These are phyloP conservation scores for Moesziomyces aphidis DNA, from an alignment of 1,284 basidiomycete species.

Conservation along the genomic window DNA sequence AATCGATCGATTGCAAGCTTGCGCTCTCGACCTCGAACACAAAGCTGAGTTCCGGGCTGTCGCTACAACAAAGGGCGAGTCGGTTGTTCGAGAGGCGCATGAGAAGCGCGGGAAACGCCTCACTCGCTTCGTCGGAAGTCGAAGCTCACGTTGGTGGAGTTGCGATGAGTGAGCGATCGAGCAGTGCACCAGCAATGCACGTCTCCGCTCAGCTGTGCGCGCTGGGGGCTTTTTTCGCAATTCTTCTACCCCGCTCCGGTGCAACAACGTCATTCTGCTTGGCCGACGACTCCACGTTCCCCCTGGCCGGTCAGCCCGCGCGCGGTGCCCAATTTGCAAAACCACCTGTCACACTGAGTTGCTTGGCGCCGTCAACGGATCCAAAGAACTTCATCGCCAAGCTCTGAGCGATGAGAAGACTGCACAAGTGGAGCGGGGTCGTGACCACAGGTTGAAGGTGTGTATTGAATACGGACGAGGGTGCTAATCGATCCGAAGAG, in stretches of 20 bases:
- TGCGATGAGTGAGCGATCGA: constrained; percentile 12
- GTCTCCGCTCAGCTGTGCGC: not conserved
- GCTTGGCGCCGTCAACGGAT: too few species aligned
- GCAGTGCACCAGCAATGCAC: not conserved
- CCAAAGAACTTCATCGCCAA: too few species aligned
- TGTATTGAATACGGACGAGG: too few species aligned
- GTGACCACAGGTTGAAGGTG: too few species aligned
- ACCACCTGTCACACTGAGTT: too few species aligned
- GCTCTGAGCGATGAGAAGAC: too few species aligned
- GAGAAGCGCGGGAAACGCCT: constrained; percentile 3
- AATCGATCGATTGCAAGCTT: too few species aligned
- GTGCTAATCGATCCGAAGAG: not conserved
- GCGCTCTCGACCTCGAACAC: too few species aligned
- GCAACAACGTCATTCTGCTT: constrained; percentile 24
- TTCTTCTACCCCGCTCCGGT: not conserved
- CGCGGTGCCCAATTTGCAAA: too few species aligned
- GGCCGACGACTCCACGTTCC: constrained; percentile 2
- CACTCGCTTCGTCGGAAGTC: constrained; percentile 13
- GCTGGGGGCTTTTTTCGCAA: not conserved
- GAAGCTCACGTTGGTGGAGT: not conserved
- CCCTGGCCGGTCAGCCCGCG: not conserved
- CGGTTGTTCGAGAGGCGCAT: not conserved
- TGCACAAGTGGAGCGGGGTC: too few species aligned
- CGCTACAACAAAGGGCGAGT: not conserved
- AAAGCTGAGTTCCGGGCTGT: too few species aligned